These are phyloP conservation scores for Medicago arabica DNA, from an alignment of 306 rosid genomes.

Conservation along the genomic window DNA sequence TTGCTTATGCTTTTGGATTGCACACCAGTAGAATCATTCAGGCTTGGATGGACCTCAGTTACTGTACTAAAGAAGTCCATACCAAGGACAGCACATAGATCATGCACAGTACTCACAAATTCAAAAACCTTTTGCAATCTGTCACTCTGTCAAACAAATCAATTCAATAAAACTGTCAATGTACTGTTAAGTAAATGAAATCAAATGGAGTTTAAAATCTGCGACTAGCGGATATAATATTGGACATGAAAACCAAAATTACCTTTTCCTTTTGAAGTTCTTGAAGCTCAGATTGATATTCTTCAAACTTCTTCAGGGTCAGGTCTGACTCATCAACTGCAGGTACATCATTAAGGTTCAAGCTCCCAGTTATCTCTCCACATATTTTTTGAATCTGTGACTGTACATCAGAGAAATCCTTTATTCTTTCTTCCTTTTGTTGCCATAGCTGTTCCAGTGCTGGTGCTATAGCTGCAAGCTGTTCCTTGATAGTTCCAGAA, in stretches of 20 bases:
- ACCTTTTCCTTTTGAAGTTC: slow-evolving; percentile 99
- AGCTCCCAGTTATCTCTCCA: slow-evolving; percentile 87
- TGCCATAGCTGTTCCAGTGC: slow-evolving; percentile 83
- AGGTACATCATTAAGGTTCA: slow-evolving; percentile 61
- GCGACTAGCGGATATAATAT: slow-evolving; percentile 34
- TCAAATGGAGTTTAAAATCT: slow-evolving; percentile 26
- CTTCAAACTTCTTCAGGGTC: slow-evolving; percentile 84
- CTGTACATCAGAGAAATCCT: slow-evolving; percentile 87
- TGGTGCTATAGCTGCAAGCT: slow-evolving; percentile 86
- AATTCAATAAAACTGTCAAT: slow-evolving; percentile 41
- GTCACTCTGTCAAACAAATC: slow-evolving; percentile 69
- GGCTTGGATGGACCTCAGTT: slow-evolving; percentile 97
- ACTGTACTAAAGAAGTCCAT: slow-evolving; percentile 95
- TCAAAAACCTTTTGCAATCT: slow-evolving; percentile 91
- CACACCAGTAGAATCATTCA: slow-evolving; percentile 84
- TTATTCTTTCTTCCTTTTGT: slow-evolving; percentile 91
- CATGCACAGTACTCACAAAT: slow-evolving; percentile 86
- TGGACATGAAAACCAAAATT: slow-evolving; percentile 31
- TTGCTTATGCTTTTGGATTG: slow-evolving; percentile 98
- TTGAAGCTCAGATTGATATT: slow-evolving; percentile 88
- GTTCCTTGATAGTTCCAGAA: slow-evolving; percentile 58
- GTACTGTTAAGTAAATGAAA: slow-evolving; percentile 21
- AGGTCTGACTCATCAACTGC: slow-evolving; percentile 81
- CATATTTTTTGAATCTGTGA: slow-evolving; percentile 91
- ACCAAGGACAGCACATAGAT: slow-evolving; percentile 97